Base-by-base conservation (phyloP, 1,284 basidiomycete species). In the Ceratobasidium sp. region DNA sequence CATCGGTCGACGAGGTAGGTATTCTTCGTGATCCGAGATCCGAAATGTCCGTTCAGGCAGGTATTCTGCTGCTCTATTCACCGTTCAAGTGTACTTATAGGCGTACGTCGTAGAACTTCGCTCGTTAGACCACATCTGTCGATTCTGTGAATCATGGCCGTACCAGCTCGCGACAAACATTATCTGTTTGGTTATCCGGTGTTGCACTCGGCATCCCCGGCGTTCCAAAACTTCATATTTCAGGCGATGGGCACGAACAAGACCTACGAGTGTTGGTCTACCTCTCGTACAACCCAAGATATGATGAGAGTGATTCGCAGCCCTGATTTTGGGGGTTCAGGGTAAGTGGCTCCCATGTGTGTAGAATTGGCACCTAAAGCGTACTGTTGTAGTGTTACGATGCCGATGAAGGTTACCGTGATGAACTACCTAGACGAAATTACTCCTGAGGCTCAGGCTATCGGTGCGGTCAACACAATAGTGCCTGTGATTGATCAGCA, bases 381-480 rank as follows among this genome's bases (percentile, higher is more conserved):
- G 21, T 28, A 2, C 26, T n/a, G 23, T 43, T 28, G 38, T 61
- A 81, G 80, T 11, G 78, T 82, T 49, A 82, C 81, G 1, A 82
- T 82, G 80, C 81, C 81, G 14, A 75, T 81, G 50, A 82, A 82
- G 73, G 75, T 79, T 9, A 76, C 76, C 0, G 78, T 82, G 54
- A 76, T 81, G 23, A 75, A 76, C 2, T 78, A 77, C 58, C 78
- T 82, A 11, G 80, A 82, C 73, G 79, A 79, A 43, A 54, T 81
- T 18, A 79, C 80, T 1, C 77, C 78, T 1, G 80, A 80, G 69
- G 79, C 79, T 21, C 72, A 72, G 30, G 74, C 77, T 2, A 80
- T 79, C 2, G 80, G 79, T 14, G 80, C 80, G 4, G 81, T 81
- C 63, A 82, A 82, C 62, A 82, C 81, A 5, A 79, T 82, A 35